Conservation (phyloP, 169 alveolate genomes). For the Cyclospora cayetanensis region DNA sequence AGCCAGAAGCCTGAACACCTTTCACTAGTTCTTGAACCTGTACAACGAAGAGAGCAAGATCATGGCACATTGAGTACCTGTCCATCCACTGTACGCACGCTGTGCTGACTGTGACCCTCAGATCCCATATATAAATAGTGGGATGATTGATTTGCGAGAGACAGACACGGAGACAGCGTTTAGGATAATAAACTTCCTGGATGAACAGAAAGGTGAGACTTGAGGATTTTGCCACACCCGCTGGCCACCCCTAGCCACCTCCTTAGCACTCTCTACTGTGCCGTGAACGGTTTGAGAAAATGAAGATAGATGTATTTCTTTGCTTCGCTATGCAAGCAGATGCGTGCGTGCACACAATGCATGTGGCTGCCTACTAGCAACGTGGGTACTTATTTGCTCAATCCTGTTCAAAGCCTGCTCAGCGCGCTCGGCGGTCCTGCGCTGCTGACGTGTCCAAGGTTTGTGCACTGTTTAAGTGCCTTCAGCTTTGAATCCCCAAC, state of each 20-base stretch:
- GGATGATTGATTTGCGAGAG: constrained; percentile 87
- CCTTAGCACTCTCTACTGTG: too few relatives aligned
- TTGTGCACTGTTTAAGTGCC: neutral
- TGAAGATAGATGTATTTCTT: neutral
- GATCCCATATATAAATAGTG: constrained; percentile 87
- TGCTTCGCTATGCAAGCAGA: neutral
- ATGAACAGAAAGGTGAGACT: constrained; percentile 82
- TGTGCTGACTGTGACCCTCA: constrained; percentile 3
- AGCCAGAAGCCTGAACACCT: constrained; percentile 8
- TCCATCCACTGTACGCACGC: too few relatives aligned
- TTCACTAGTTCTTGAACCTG: neutral
- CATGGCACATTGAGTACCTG: neutral
- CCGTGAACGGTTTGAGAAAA: neutral
- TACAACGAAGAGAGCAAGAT: neutral
- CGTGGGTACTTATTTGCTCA: neutral
- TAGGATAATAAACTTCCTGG: constrained; percentile 87
- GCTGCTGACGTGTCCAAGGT: neutral
- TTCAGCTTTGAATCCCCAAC: constrained; percentile 70
- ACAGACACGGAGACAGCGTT: constrained; percentile 92
- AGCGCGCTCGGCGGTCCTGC: neutral
- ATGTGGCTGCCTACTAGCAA: neutral
- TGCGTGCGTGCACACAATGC: neutral
- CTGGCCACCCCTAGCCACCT: too few relatives aligned
- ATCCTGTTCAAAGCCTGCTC: neutral
- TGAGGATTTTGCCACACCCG: neutral